Base-by-base conservation (phyloP, 2,329 filamentous ascomycete species). In the Pseudocercospora fuligena region DNA sequence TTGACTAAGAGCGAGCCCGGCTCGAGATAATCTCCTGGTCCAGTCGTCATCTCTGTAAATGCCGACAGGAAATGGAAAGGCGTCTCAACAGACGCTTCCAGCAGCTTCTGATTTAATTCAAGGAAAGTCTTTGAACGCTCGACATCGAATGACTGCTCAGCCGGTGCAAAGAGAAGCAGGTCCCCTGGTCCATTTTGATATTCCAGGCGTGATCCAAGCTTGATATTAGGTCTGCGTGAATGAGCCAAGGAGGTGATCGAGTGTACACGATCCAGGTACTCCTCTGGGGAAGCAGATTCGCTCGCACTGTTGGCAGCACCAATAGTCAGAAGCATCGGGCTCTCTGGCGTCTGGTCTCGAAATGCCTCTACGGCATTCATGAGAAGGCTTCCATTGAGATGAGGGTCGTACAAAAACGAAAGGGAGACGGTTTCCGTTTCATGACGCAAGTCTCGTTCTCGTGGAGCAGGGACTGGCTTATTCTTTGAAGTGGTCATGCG, bases 341-440 rank as follows among this genome's bases (percentile, higher is more conserved):
- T 68, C 14, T 64, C 64, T 19, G 53, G 51, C 25, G 69, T 60
- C 60, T 67, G 71, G 47, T 72, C 66, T 29, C 73, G 74, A 69
- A 81, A 83, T 2, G 73, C 72, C 27, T 75, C 72, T 51, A 87
- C 70, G 56, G 84, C 80, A 21, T 77, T 72, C 23, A 80, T 73
- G 29, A 86, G 72, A 12, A 72, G 71, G 0, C 83, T 82, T 31
- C 83, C 81, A 74, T 90, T 86, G 27, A 90, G 79, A 78, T 81
- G 89, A 0, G 88, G 88, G 75, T 90, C 88, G 87, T 87, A 90
- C 8, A 88, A 75, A 68, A 88, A 89, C 54, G 85, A 78, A 23
- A 89, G 70, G 25, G 74, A 80, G 2, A 86, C 80, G 16, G 79
- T 80, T 12, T 78, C 78, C 1, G 80, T 79, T 5, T 77, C 75